Percentiles rank a stretch among this genome's conserved stretches.
phyloP scores from a whole-genome alignment of 345 rosid species.

The Brassica cretica region DNA sequence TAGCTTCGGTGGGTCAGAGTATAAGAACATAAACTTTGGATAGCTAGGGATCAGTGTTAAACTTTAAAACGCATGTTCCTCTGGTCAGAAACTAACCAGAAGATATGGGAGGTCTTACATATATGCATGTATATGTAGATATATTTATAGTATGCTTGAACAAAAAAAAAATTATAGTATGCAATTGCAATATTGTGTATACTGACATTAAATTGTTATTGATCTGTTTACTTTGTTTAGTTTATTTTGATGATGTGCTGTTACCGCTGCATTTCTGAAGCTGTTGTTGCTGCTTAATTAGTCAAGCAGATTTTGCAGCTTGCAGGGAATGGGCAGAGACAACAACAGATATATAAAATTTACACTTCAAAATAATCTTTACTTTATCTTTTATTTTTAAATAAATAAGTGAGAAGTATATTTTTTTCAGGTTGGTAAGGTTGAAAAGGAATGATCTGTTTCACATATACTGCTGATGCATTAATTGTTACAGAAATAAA shows the following conservation, averaged over 20 bases:
- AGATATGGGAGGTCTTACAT: conserved; percentile 34
- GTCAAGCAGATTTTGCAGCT: conserved; percentile 35
- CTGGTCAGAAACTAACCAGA: conserved; percentile 33
- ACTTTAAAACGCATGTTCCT: conserved; percentile 27
- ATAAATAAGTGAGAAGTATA: not conserved
- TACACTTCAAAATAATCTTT: not conserved
- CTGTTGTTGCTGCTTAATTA: conserved; percentile 33
- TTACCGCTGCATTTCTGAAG: conserved; percentile 35
- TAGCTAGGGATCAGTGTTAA: conserved; percentile 38
- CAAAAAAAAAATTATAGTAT: not conserved
- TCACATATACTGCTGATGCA: conserved; percentile 33
- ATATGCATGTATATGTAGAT: not conserved
- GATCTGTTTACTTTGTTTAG: conserved; percentile 20
- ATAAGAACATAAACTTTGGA: conserved; percentile 19
- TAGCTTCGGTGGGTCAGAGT: conserved; percentile 22
- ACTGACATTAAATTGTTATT: conserved; percentile 23
- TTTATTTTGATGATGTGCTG: conserved; percentile 25
- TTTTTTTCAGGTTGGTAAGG: conserved; percentile 12
- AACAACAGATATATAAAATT: not conserved
- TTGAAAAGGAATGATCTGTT: conserved; percentile 35
- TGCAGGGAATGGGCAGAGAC: conserved; percentile 37
- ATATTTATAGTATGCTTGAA: not conserved
- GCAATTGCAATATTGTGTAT: not conserved
- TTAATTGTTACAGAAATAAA: conserved; percentile 20
- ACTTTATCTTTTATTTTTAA: not conserved